Evolutionary conservation across 768 basidiomycete species (phyloP).

Genomic region (Ephemerocybe angulata): DNA sequence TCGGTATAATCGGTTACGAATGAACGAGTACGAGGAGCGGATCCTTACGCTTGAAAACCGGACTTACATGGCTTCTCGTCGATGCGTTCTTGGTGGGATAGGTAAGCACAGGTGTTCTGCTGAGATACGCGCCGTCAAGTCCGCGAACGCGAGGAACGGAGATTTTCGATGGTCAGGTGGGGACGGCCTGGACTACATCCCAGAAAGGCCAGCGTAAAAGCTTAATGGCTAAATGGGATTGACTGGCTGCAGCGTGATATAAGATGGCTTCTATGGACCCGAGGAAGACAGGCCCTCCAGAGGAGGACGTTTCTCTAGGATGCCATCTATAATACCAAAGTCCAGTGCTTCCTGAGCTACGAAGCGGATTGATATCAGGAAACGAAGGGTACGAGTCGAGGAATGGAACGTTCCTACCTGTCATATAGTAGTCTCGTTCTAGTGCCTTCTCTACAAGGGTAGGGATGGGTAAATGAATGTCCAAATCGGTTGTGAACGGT

Average conservation of each 20-base stretch:
- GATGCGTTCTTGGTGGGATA: not conserved
- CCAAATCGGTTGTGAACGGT: constrained; percentile 10
- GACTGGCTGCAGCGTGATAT: not conserved
- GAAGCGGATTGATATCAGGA: constrained; percentile 16
- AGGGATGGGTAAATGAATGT: constrained; percentile 14
- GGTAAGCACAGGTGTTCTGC: not conserved
- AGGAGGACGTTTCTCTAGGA: constrained; percentile 74
- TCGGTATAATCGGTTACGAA: not conserved
- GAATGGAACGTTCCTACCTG: constrained; percentile 45
- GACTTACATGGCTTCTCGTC: constrained; percentile 1
- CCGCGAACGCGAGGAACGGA: not conserved
- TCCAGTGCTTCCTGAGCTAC: constrained; percentile 81
- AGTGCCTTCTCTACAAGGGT: constrained; percentile 69
- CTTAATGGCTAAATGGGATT: constrained; percentile 1
- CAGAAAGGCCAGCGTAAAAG: constrained; percentile 29
- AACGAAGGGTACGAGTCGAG: constrained; percentile 15
- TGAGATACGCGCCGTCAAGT: constrained; percentile 1
- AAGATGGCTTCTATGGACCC: constrained; percentile 11
- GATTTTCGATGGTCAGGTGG: not conserved
- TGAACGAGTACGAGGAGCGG: not conserved
- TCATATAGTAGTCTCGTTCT: constrained; percentile 96
- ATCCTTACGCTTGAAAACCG: constrained; percentile 8
- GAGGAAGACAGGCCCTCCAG: constrained; percentile 34
- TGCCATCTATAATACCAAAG: constrained; percentile 92
- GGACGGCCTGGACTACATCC: constrained; percentile 4